These are phyloP conservation scores for Rhodotorula mucilaginosa DNA, from an alignment of 1,284 basidiomycete species.

Conservation along the genomic window DNA sequence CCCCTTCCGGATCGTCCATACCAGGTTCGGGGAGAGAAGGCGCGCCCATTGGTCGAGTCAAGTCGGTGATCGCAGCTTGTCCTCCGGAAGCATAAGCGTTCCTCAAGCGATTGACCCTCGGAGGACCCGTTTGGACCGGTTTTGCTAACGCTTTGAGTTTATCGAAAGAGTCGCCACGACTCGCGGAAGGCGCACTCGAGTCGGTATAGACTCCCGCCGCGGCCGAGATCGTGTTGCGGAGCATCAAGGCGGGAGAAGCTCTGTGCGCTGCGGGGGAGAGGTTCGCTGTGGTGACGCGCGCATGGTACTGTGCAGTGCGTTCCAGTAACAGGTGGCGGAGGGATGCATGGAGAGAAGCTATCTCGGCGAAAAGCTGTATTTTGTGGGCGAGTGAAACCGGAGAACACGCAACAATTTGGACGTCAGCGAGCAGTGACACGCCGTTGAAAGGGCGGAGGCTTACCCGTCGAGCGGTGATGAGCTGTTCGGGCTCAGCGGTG, in stretches of 20 bases:
- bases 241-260: slow-evolving; percentile 21
- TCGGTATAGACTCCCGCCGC: slow-evolving; percentile 17
- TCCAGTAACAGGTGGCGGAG: slow-evolving; percentile 11
- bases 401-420: not conserved
- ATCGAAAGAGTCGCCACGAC: rapidly evolving
- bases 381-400: not conserved
- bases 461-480: not conserved
- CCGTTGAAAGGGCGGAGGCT: not conserved
- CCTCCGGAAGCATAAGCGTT: slow-evolving; percentile 13
- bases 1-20: not conserved
- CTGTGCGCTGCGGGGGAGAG: not conserved
- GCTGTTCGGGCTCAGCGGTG: not conserved
- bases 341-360: not conserved
- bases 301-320: slow-evolving; percentile 7
- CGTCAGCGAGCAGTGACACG: not conserved
- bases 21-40: slow-evolving; percentile 15
- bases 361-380: not conserved
- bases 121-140: not conserved
- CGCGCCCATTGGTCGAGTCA: too few relatives aligned
- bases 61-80: too few relatives aligned
- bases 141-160: too few relatives aligned
- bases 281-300: not conserved
- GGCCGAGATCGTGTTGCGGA: slow-evolving; percentile 34
- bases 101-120: not conserved
- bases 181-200: not conserved